Conservation (phyloP, 257 asterid species). For the Salvia hispanica region DNA sequence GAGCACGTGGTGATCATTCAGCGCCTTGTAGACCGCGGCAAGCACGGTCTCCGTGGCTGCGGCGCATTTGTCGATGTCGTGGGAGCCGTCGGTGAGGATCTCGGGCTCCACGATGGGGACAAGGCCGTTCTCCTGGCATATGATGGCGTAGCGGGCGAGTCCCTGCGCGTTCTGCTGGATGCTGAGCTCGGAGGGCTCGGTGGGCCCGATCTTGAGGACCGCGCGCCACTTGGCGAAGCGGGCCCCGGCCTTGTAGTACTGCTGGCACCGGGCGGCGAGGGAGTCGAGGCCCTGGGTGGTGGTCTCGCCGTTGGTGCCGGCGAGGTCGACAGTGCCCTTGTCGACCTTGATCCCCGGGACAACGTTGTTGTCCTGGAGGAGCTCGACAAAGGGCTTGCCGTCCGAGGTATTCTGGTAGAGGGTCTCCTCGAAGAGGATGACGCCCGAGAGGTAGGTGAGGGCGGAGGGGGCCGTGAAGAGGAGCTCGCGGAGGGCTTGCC, state of each 20-base stretch:
- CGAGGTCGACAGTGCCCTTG: conserved; percentile 75
- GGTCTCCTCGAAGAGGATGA: conserved; percentile 87
- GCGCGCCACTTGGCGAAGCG: conserved; percentile 91
- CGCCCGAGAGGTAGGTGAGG: conserved; percentile 73
- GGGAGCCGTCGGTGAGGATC: conserved; percentile 72
- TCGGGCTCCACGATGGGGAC: conserved; percentile 94
- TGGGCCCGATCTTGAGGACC: conserved; percentile 71
- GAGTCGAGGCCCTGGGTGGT: conserved; percentile 85
- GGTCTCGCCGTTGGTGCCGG: conserved; percentile 81
- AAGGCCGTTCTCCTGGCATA: conserved; percentile 87
- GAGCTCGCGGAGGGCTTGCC: conserved; percentile 83
- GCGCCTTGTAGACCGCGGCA: conserved; percentile 81
- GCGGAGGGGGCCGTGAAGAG: conserved; percentile 90
- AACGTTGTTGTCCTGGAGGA: conserved; percentile 66
- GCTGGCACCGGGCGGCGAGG: conserved; percentile 66
- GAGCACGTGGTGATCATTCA: conserved; percentile 84
- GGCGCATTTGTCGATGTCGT: conserved; percentile 68
- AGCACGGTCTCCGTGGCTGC: conserved; percentile 73
- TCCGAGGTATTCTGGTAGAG: conserved; percentile 73
- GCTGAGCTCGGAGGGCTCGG: conserved; percentile 72
- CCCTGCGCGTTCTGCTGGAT: conserved; percentile 89
- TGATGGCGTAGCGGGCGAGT: conserved; percentile 83
- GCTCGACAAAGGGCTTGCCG: conserved; percentile 77
- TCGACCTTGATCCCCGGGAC: conserved; percentile 87
- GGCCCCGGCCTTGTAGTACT: conserved; percentile 90